A percentile compares a stretch with the other conserved stretches of the same genome.
Conservation (phyloP, 495 filamentous ascomycete species). For the Friedmanniomyces endolithicus region DNA sequence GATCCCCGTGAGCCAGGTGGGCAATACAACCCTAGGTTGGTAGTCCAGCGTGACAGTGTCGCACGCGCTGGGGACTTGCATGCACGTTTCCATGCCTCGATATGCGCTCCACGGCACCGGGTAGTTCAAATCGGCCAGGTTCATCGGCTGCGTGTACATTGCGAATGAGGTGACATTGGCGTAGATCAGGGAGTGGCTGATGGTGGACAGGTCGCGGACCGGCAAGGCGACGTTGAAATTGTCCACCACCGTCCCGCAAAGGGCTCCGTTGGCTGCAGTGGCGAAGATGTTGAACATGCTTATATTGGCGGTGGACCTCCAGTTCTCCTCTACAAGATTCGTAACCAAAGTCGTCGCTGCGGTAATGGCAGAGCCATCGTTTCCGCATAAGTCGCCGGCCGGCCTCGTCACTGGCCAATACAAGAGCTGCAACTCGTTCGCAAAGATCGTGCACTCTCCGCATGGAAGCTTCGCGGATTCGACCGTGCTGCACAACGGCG, state of each 20-base stretch:
- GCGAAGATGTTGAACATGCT: not conserved
- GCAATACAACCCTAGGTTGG: not conserved
- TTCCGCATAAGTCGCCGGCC: not conserved
- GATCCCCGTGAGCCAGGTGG: not conserved
- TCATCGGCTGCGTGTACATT: not conserved
- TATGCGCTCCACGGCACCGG: not conserved
- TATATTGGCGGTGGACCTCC: not conserved
- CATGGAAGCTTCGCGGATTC: not conserved
- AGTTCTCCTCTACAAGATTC: not conserved
- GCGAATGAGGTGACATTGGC: not conserved
- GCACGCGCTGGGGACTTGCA: not conserved
- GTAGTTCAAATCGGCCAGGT: not conserved
- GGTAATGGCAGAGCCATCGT: not conserved
- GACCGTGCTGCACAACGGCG: not conserved
- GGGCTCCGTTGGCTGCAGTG: not conserved
- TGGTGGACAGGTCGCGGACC: not conserved
- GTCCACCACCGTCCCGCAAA: not conserved
- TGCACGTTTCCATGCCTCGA: not conserved
- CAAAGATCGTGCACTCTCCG: not conserved
- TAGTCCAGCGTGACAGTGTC: not conserved
- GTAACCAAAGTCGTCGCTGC: not conserved
- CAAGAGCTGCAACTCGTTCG: not conserved
- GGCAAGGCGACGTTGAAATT: not conserved
- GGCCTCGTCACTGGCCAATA: not conserved
- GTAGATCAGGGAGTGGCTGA: not conserved